Base-by-base conservation (phyloP, 1,284 basidiomycete genomes). In the Heimioporus punctisporus region DNA sequence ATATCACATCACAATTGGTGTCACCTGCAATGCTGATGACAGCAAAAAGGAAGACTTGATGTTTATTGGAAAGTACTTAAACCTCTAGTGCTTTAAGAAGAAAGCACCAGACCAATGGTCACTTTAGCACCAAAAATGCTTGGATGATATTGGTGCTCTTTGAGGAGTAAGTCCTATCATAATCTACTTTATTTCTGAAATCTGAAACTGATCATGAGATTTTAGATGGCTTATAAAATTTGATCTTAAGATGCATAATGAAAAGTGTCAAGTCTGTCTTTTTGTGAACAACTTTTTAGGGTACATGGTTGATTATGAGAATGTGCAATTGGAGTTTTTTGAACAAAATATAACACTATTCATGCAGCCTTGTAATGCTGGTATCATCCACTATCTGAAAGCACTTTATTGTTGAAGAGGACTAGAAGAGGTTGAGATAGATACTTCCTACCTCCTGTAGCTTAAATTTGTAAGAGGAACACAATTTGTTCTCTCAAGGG, bases 321-420 rank as follows among this genome's bases (percentile, higher is more conserved):
- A 63, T 71, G 21, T 39, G 15, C n/a, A 19, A 17, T 9, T 28
- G 45, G 51, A 5, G 12, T 66, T 60, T 48, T 70, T 74, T 34
- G 52, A 61, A 11, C 39, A 17, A n/a, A 40, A 40, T 5, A 31
- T 62, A 70, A 64, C 58, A 24, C 28, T 51, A 12, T 55, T 54
- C 52, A 57, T 74, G 27, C 72, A 74, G 52, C 69, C 70, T n/a
- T 44, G 56, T 21, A 63, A 74, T 58, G 60, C 61, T 7, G 70
- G 73, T 7, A 70, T 73, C 39, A 72, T 74, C 45, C 42, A 57
- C 6, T 62, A 59, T 41, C 68, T 70, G 58, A 73, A 74, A 55
- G 72, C 71, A 12, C 60, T 65, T 46, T 72, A 72, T 46, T 52
- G 57, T 3, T 34, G 40, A 2, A 34, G 46, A 9, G 56, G 70